Base-by-base conservation (phyloP, 225 moss, liverwort and hornwort species). In the Bryoerythrophyllum caledonicum region DNA sequence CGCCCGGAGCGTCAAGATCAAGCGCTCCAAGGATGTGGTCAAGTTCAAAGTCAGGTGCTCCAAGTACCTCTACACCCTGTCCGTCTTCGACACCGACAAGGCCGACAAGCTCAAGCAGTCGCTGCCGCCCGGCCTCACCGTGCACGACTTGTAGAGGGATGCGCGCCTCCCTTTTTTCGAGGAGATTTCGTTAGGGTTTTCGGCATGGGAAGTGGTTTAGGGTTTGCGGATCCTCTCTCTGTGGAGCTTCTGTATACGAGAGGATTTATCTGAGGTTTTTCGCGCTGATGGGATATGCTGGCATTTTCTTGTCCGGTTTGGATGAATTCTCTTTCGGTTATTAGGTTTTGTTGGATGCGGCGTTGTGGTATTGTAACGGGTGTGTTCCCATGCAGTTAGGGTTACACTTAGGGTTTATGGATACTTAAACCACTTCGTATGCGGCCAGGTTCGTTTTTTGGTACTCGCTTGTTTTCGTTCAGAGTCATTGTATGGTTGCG, bases 71-170 rank as follows among this genome's bases (percentile, higher is more conserved):
- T 97, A 97, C 81, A 97, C 96, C 30, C 76, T 97, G 60, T 94
- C 94, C 48, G 96, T 97, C 67, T 92, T 91, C 58, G 96, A 97
- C 80, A 82, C 91, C 7, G 92, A 94, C 7, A 97, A 94, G 83
- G 96, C 96, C 43, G 96, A 97, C 77, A 97, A 97, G 91, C 69
- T 97, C 41, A 97, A 97, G 87, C 96, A 97, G 84, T 97, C 94
- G 7, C 72, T 97, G 51, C 92, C 96, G 40, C 94, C 96, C 28
- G 92, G 92, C 60, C 83, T 92, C 72, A 88, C 90, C 23, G 92
- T 92, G 62, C 92, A 92, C 56, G 90, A 92, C 84, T 84, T 92
- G 76, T 91, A 72, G 61, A 75, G 46, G 17, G 60, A 37, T 60
- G 37, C 34, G 17, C 63, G 0, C 35, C 54, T 23, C 53, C 40